phyloP scores from a whole-genome alignment of 352 stramenopile species.

The Saprolegnia parasitica region DNA sequence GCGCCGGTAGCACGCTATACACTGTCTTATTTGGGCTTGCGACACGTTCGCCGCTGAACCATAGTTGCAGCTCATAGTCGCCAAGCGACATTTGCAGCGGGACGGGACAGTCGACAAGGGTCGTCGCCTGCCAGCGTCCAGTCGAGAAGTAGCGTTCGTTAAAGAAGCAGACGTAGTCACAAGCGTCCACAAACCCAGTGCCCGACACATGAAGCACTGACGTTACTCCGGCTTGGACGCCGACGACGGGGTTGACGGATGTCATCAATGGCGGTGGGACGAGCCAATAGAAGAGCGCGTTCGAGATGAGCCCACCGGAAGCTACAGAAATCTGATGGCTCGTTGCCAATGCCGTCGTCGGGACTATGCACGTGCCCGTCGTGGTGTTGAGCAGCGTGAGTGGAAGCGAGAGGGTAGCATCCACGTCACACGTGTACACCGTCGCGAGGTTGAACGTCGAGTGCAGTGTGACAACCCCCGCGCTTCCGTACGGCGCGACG shows the following conservation, averaged over 20 bases:
- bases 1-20: background rate
- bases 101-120: background rate
- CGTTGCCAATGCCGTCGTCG: background rate
- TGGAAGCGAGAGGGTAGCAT: background rate
- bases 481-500: background rate
- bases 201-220: background rate
- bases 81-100: background rate
- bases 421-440: conserved; percentile 3
- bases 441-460: background rate
- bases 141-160: background rate
- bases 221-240: background rate
- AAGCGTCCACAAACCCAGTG: background rate
- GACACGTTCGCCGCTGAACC: background rate
- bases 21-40: background rate
- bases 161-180: conserved; percentile 7
- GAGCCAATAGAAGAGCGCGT: conserved; percentile 1
- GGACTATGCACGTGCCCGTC: background rate
- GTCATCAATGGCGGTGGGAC: background rate
- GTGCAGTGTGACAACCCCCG: background rate
- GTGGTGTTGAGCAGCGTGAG: background rate
- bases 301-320: background rate
- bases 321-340: background rate
- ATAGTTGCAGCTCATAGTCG: background rate
- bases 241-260: background rate
- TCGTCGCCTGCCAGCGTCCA: background rate